These are phyloP conservation scores for Barnettozyma pratensis DNA, from an alignment of 805 yeast genomes.

Conservation along the genomic window DNA sequence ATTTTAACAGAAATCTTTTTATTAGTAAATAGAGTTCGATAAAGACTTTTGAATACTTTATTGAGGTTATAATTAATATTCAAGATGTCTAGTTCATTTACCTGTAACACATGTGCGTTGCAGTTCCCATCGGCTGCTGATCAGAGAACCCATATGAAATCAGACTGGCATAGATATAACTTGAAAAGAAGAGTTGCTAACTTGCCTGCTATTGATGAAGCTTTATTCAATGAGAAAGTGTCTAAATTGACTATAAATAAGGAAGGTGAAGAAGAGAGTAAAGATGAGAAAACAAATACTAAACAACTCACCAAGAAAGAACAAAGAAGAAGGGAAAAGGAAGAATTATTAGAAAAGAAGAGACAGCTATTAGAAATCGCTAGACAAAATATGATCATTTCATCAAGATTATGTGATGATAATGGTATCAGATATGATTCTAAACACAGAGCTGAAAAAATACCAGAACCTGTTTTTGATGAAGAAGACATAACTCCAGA, in stretches of 20 bases:
- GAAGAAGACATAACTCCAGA: not conserved
- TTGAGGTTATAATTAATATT: not conserved
- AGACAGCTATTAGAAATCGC: constrained; percentile 36
- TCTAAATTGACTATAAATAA: constrained; percentile 23
- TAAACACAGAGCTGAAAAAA: not conserved
- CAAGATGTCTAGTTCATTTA: constrained; percentile 29
- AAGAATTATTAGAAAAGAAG: constrained; percentile 37
- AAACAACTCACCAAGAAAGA: constrained; percentile 38
- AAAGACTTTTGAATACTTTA: not conserved
- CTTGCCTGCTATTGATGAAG: constrained; percentile 68
- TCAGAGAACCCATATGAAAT: constrained; percentile 90
- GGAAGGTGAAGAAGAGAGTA: constrained; percentile 18
- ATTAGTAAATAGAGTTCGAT: too few relatives aligned
- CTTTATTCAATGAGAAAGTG: constrained; percentile 67
- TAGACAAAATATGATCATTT: constrained; percentile 32
- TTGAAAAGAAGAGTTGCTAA: constrained; percentile 90
- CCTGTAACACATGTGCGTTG: constrained; percentile 88
- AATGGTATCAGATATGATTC: constrained; percentile 4
- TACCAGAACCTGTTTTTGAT: too few relatives aligned
- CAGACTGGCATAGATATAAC: constrained; percentile 98
- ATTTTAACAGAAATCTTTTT: not conserved
- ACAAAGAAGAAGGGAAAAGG: constrained; percentile 36
- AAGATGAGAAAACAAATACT: constrained; percentile 13
- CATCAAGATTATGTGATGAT: constrained; percentile 14
- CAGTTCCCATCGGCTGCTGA: constrained; percentile 68